Evolutionary conservation across 1,284 basidiomycete species (phyloP).

Genomic region (Sporisorium graminicola): DNA sequence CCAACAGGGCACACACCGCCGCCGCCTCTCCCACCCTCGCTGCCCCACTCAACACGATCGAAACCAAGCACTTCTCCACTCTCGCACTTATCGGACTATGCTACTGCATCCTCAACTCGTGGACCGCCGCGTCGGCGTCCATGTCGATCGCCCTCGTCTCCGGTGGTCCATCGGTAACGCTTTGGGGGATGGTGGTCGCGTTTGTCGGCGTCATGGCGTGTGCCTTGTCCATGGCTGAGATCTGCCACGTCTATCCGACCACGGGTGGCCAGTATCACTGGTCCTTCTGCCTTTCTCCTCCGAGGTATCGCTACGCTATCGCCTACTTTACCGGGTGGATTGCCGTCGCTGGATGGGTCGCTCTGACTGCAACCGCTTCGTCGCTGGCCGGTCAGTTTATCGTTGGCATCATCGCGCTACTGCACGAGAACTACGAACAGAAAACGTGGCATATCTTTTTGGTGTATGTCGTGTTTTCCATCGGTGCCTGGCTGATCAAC

Average conservation of each 20-base stretch:
- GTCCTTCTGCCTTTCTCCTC: constrained; percentile 66
- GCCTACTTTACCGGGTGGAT: constrained; percentile 65
- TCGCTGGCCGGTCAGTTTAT: constrained; percentile 65
- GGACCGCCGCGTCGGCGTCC: constrained; percentile 65
- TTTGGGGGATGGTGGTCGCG: constrained; percentile 70
- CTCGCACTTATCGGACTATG: constrained; percentile 48
- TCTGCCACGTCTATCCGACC: constrained; percentile 58
- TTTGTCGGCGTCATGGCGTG: constrained; percentile 68
- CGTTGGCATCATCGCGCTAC: constrained; percentile 70
- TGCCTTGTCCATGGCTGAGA: constrained; percentile 69
- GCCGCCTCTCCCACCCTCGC: not conserved
- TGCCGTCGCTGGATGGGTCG: constrained; percentile 69
- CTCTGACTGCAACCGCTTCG: constrained; percentile 67
- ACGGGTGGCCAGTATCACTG: constrained; percentile 71
- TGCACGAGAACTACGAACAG: constrained; percentile 65
- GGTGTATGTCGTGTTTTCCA: constrained; percentile 54
- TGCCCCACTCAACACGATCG: not conserved
- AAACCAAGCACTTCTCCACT: constrained; percentile 40
- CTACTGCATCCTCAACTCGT: constrained; percentile 64
- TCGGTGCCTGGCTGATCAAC: constrained; percentile 59
- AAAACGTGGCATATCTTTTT: constrained; percentile 62
- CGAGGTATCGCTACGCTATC: constrained; percentile 54
- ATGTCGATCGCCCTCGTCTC: constrained; percentile 65
- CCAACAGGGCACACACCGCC: not conserved
- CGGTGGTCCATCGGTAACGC: constrained; percentile 69